phyloP scores from a whole-genome alignment of 176 grass and related monocot genomes.

The Carex kokanica region DNA sequence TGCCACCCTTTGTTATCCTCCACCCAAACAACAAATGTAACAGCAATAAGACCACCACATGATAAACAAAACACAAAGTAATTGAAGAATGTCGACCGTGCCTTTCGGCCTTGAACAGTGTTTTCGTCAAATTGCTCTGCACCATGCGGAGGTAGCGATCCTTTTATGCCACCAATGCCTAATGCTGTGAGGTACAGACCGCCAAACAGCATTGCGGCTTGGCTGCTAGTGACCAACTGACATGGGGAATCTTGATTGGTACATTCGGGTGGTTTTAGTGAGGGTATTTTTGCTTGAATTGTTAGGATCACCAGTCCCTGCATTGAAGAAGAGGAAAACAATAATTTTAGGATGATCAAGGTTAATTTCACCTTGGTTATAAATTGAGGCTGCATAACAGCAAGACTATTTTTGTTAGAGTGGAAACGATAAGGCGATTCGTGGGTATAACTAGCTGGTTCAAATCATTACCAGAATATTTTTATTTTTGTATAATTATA shows the following conservation, averaged over 20 bases:
- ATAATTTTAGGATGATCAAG: background rate
- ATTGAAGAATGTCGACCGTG: conserved; percentile 95
- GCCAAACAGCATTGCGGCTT: conserved; percentile 75
- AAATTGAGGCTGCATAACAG: background rate
- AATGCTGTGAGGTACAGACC: conserved; percentile 91
- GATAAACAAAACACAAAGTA: conserved; percentile 97
- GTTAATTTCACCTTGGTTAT: background rate
- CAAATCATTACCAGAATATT: background rate
- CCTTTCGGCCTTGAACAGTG: conserved; percentile 48
- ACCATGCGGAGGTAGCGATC: conserved; percentile 71
- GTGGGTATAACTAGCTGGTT: background rate
- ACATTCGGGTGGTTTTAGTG: conserved; percentile 59
- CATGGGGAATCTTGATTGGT: background rate
- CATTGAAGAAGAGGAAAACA: conserved; percentile 13
- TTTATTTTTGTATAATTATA: background rate
- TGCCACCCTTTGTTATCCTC: conserved; percentile 96
- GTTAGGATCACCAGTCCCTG: conserved; percentile 86
- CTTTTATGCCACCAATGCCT: conserved; percentile 92
- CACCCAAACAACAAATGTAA: conserved; percentile 91
- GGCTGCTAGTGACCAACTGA: conserved; percentile 22
- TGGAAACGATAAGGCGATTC: background rate
- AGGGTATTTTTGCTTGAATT: conserved; percentile 55
- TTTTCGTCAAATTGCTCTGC: conserved; percentile 91
- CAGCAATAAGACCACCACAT: conserved; percentile 66
- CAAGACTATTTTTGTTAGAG: background rate